phyloP scores from a whole-genome alignment of 1,284 basidiomycete species.

The Tremellales sp. region DNA sequence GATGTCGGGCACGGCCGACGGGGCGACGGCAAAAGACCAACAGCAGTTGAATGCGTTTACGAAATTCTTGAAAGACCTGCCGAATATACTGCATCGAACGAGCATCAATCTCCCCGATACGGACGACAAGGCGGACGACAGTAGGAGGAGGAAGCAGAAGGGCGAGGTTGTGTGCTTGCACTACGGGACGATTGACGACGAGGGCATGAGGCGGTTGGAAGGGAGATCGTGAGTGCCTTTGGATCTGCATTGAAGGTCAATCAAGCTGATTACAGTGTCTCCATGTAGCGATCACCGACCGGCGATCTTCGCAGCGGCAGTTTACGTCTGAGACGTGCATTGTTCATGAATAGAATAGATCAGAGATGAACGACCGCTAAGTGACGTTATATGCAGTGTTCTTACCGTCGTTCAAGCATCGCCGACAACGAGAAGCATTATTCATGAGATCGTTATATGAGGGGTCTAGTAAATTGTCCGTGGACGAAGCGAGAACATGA shows the following conservation, averaged over 20 bases:
- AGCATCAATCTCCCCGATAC: not conserved
- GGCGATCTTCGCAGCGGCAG: slow-evolving; percentile 45
- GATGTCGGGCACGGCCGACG: not conserved
- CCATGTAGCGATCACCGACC: slow-evolving; percentile 44
- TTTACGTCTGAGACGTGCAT: slow-evolving; percentile 44
- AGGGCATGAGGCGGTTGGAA: slow-evolving; percentile 45
- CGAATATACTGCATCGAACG: slow-evolving; percentile 30
- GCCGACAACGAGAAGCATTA: no score
- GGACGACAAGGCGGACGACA: not conserved
- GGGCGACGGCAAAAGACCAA: not conserved
- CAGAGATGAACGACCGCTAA: no score
- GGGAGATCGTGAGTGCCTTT: slow-evolving; percentile 40
- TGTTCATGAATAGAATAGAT: no score
- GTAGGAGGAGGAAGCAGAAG: slow-evolving; percentile 22
- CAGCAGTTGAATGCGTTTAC: slow-evolving; percentile 17
- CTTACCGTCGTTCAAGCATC: no score
- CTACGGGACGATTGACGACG: slow-evolving; percentile 49
- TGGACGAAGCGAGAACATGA: no score
- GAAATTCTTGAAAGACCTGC: slow-evolving; percentile 35
- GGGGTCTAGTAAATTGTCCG: no score
- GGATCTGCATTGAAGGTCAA: no score
- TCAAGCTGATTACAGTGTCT: not conserved
- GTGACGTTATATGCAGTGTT: no score
- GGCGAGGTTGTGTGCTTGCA: slow-evolving; percentile 48
- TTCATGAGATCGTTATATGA: no score